Base-by-base conservation (phyloP, 2,329 filamentous ascomycete species). In the Scedosporium aurantiacum region DNA sequence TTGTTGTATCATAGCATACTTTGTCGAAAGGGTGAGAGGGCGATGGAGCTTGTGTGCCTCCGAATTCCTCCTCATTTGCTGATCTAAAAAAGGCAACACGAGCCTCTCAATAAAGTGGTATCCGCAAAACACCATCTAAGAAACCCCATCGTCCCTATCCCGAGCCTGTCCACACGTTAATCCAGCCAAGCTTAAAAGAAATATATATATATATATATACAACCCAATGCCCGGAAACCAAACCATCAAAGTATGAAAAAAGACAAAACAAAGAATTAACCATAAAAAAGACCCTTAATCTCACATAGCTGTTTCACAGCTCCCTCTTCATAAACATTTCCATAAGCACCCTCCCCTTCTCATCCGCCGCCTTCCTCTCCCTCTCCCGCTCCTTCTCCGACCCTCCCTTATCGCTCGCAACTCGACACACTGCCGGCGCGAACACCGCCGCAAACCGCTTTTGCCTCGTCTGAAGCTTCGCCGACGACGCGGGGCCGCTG, bases 371-470 rank as follows among this genome's bases (percentile, higher is more conserved):
- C 63, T 79, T 85, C 65, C 75, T 82, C 63, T 64, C 63, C n/a
- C 57, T 54, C 18, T 89, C 87, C 72, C 82, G 79, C 2, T 75
- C 75, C 62, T 73, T 76, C 43, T 66, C 67, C 43, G 60, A 67
- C 50, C 61, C 32, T 2, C 75, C 69, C 27, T 40, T 57, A 27
- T 32, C 27, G 5, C 27, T 40, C n/a, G 16, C 16, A 27, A 75
- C 70, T 6, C 86, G 79, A 63, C 91, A 87, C 12, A 91, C 77
- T 0, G 83, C 76, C 1, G 76, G 75, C 1, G 83, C 82, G 65
- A 94, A 87, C 0, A 90, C 73, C 58, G 84, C 81, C 0, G 88
- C 86, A 45, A 87, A 83, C 43, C 78, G 79, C 62, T 74, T 80
- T 72, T 88, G 84, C 60, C 86, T 80, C 1, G 79, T 76, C 63